Percentiles rank a stretch among this genome's conserved stretches.
These are phyloP conservation scores for Vinca major DNA, from an alignment of 305 asterid genomes.

Conservation along the genomic window DNA sequence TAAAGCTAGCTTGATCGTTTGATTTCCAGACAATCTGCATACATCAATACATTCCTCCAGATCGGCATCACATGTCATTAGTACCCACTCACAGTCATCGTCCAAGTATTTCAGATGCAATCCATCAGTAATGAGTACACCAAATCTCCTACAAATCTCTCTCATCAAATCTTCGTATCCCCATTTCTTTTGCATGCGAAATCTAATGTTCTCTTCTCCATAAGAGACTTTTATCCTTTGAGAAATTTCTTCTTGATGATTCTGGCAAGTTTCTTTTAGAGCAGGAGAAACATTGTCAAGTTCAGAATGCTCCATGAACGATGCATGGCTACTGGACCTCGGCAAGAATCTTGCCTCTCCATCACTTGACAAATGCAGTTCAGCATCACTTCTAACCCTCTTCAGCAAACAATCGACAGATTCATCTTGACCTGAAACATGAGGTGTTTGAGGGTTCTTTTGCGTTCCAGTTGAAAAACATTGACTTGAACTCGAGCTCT, in stretches of 20 bases:
- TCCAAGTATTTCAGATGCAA: slow-evolving; percentile 74
- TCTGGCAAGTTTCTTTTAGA: slow-evolving; percentile 11
- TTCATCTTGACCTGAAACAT: slow-evolving; percentile 26
- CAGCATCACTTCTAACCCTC: slow-evolving; percentile 48
- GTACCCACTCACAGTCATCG: slow-evolving; percentile 89
- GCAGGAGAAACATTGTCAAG: slow-evolving; percentile 18
- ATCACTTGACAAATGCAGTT: slow-evolving; percentile 36
- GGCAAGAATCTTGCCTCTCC: slow-evolving; percentile 28
- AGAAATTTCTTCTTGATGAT: slow-evolving; percentile 25
- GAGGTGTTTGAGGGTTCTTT: slow-evolving; percentile 21
- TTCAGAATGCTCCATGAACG: slow-evolving; percentile 26
- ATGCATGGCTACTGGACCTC: slow-evolving; percentile 45
- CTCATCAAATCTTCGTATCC: slow-evolving; percentile 47
- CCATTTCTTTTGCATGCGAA: slow-evolving; percentile 53
- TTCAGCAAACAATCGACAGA: slow-evolving; percentile 24
- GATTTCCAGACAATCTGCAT: slow-evolving; percentile 33
- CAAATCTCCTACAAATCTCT: slow-evolving; percentile 55
- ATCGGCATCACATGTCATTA: slow-evolving; percentile 82
- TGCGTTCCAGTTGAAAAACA: slow-evolving; percentile 50
- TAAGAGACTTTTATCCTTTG: slow-evolving; percentile 59
- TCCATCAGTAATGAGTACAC: slow-evolving; percentile 37
- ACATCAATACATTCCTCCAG: slow-evolving; percentile 70
- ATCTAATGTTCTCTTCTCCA: slow-evolving; percentile 69
- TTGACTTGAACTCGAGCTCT: slow-evolving; percentile 60
- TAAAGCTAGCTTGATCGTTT: slow-evolving; percentile 54